These are phyloP conservation scores for Ceratonia siliqua DNA, from an alignment of 306 rosid species.

Conservation along the genomic window DNA sequence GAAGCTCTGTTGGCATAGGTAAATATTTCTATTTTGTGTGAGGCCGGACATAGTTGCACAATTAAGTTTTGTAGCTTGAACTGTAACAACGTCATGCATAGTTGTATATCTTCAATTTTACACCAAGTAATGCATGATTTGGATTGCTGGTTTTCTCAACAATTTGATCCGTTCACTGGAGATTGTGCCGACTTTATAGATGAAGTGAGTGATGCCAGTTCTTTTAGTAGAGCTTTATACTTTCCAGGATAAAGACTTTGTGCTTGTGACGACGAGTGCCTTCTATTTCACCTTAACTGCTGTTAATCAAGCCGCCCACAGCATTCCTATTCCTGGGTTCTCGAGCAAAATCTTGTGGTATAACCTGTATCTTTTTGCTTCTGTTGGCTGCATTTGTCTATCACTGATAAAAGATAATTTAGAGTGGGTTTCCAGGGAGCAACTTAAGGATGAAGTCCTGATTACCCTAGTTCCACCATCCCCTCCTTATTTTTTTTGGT, in stretches of 20 bases:
- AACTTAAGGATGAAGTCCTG: no score
- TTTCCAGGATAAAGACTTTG: not conserved
- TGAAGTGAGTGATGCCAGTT: not conserved
- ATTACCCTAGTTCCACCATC: no score
- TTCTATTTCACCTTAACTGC: not conserved
- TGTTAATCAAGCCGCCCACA: not conserved
- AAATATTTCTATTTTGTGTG: conserved; percentile 19
- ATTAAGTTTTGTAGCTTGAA: conserved; percentile 40
- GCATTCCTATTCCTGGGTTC: not conserved
- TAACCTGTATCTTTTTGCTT: not conserved
- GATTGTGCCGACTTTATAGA: not conserved
- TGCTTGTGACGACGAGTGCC: not conserved
- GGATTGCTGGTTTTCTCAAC: conserved; percentile 21
- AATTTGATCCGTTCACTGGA: not conserved
- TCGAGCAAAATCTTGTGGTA: no score
- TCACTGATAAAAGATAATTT: not conserved
- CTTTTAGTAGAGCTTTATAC: not conserved
- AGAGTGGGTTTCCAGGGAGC: conserved; percentile 4
- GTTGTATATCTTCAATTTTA: conserved; percentile 25
- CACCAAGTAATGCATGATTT: conserved; percentile 16
- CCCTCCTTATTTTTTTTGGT: no score
- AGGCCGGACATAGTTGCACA: conserved; percentile 37
- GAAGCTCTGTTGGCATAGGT: conserved; percentile 86
- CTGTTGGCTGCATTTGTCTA: not conserved
- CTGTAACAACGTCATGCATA: conserved; percentile 30